Evolutionary conservation across 1,284 basidiomycete genomes (phyloP).

Genomic region (Malassezia caprae): DNA sequence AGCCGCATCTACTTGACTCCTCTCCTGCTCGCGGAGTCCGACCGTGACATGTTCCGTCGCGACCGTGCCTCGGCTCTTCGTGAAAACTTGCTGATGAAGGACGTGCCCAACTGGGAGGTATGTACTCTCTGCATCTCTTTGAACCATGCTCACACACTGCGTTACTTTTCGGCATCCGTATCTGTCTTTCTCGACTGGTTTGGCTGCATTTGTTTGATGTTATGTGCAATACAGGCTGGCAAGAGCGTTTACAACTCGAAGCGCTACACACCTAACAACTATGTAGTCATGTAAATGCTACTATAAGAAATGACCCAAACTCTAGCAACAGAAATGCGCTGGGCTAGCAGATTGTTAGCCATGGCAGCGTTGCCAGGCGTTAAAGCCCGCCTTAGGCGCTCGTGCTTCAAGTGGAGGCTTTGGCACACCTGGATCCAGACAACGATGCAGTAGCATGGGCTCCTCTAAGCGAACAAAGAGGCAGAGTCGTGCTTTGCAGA

Average conservation of each 20-base stretch:
- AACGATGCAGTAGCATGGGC: neutral
- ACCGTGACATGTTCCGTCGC: slow-evolving; percentile 78
- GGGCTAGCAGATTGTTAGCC: no score
- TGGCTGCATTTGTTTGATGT: neutral
- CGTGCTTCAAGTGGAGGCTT: neutral
- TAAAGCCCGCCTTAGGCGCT: neutral
- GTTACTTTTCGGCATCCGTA: neutral
- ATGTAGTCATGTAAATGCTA: slow-evolving; percentile 50
- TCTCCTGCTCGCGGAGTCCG: slow-evolving; percentile 72
- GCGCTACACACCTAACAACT: slow-evolving; percentile 60
- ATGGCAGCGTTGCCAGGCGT: no score
- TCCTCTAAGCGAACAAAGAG: neutral
- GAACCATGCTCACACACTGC: neutral
- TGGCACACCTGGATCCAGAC: neutral
- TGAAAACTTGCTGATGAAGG: slow-evolving; percentile 90
- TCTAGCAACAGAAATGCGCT: neutral
- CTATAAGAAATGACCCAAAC: neutral
- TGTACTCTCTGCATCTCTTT: slow-evolving; percentile 7
- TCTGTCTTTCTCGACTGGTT: neutral
- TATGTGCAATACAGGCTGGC: slow-evolving; percentile 55
- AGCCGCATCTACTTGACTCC: slow-evolving; percentile 90
- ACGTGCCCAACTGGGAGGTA: slow-evolving; percentile 69
- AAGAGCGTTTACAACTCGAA: slow-evolving; percentile 77
- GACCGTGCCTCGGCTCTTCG: slow-evolving; percentile 66
- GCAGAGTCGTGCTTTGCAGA: neutral